Evolutionary conservation across 2,329 filamentous ascomycete genomes (phyloP).

Genomic region (Monosporascus sp.): DNA sequence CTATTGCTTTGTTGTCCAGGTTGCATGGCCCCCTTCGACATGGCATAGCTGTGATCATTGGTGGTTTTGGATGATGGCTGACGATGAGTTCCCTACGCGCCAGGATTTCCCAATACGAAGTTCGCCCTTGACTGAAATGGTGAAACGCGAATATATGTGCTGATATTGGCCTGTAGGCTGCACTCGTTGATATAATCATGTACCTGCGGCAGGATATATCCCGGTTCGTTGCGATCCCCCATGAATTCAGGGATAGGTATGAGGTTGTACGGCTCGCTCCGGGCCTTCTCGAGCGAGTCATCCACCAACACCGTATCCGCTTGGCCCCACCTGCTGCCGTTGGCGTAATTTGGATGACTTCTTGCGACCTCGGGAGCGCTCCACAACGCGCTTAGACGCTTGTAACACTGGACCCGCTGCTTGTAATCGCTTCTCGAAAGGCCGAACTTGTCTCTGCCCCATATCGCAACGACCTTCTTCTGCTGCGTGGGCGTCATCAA

Average conservation of each 20-base stretch:
- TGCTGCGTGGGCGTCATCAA: constrained; percentile 55
- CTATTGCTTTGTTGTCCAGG: too few species aligned
- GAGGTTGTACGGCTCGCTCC: constrained; percentile 77
- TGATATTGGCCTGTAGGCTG: constrained; percentile 53
- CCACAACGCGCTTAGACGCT: constrained; percentile 75
- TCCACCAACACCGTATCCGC: constrained; percentile 86
- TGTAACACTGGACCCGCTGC: constrained; percentile 79
- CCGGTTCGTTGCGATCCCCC: constrained; percentile 35
- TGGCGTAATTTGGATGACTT: constrained; percentile 37
- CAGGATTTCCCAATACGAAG: constrained; percentile 7
- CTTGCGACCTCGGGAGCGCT: constrained; percentile 34
- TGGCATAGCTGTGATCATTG: not conserved
- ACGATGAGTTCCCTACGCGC: not conserved
- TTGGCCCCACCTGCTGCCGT: constrained; percentile 61
- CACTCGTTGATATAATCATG: constrained; percentile 57
- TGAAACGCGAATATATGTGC: constrained; percentile 47
- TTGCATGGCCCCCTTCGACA: too few species aligned
- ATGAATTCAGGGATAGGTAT: constrained; percentile 75
- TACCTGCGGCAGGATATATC: constrained; percentile 48
- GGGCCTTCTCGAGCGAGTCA: constrained; percentile 75
- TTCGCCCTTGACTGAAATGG: constrained; percentile 41
- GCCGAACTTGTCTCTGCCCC: constrained; percentile 72
- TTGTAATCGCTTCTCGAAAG: constrained; percentile 61
- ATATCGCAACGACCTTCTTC: constrained; percentile 58
- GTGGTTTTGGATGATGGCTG: not conserved